Evolutionary conservation across 352 stramenopile species (phyloP), one percentile per base, ranked within the genome.

Genomic region (Phytophthora syringae): DNA sequence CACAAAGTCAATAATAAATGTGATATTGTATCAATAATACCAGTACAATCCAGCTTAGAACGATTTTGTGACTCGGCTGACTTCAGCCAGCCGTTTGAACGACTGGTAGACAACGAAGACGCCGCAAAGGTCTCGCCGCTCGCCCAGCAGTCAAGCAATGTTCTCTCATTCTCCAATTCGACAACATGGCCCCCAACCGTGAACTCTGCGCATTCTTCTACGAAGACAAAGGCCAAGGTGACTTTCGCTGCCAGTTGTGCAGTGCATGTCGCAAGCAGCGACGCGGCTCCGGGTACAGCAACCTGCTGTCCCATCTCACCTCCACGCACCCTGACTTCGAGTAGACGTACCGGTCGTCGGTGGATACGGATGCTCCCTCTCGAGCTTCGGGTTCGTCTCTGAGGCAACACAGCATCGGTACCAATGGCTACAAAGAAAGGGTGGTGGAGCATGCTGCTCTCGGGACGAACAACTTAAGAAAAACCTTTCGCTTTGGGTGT

Each of bases 11-110:
- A 56, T 56, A 56, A 32, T 10, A 47, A 56, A 32, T 47, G 9
- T 45, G 49, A 45, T 56, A 36, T 56, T 56, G 49, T 47, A 4
- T 18, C 49, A 56, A 56, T 56, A 56, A 56, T 56, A 56, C 34
- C 49, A 45, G 22, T 56, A 45, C 30, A 56, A 47, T 24, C 27
- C 27, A 9, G 27, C 9, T 10, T 32, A 32, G 27, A 32, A 12
- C 32, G 21, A 32, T 36, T 45, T 21, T 15, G 18, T 44, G 10
- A 28, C 30, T 30, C 7, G 48, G 13, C 4, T 34, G 5, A 16
- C 30, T 22, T 9, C 49, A 45, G 16, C 30, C 27, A 32, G 27
- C 9, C 27, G 27, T 32, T 32, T n/a, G n/a, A 39, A 42, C 49
- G 32, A 34, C 30, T 34, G 30, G 16, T 16, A n/a, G 12, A 37